A percentile compares a stretch with the other conserved stretches of the same genome.
Evolutionary conservation across 768 basidiomycete genomes (phyloP).

Genomic region (Steccherinum ochraceum): DNA sequence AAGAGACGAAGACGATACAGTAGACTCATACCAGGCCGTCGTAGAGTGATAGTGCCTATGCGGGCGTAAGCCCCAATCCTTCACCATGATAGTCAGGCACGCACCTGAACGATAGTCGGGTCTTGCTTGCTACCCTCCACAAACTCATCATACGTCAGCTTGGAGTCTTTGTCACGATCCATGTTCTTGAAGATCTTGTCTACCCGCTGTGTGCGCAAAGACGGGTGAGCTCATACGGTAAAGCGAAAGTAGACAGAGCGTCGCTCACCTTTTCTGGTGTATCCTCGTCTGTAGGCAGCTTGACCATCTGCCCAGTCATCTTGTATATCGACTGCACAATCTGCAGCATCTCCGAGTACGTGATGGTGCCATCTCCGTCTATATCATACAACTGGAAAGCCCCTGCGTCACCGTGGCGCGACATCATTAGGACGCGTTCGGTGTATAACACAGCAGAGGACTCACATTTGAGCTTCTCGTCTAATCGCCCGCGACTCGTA

Average conservation of each 20-base stretch:
- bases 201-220: conserved; percentile 69
- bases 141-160: conserved; percentile 93
- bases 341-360: conserved; percentile 98
- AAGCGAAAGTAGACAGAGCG: background rate
- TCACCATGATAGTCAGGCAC: conserved; percentile 13
- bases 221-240: too few relatives aligned
- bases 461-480: conserved; percentile 98
- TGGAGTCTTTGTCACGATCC: conserved; percentile 94
- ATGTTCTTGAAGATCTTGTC: conserved; percentile 98
- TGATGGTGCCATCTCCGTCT: conserved; percentile 96
- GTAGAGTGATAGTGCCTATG: conserved; percentile 87
- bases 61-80: background rate
- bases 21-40: conserved; percentile 80
- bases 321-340: conserved; percentile 99
- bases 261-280: conserved; percentile 93
- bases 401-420: conserved; percentile 48
- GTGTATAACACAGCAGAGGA: conserved; percentile 12
- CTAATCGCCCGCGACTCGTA: conserved; percentile 86
- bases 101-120: conserved; percentile 95
- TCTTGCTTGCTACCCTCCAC: conserved; percentile 98
- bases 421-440: background rate
- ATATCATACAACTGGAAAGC: conserved; percentile 99
- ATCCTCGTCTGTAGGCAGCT: conserved; percentile 96
- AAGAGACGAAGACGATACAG: conserved; percentile 5
- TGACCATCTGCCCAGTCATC: conserved; percentile 99